Evolutionary conservation across 768 basidiomycete species (phyloP).

Genomic region (Aureoboletus auriporus): DNA sequence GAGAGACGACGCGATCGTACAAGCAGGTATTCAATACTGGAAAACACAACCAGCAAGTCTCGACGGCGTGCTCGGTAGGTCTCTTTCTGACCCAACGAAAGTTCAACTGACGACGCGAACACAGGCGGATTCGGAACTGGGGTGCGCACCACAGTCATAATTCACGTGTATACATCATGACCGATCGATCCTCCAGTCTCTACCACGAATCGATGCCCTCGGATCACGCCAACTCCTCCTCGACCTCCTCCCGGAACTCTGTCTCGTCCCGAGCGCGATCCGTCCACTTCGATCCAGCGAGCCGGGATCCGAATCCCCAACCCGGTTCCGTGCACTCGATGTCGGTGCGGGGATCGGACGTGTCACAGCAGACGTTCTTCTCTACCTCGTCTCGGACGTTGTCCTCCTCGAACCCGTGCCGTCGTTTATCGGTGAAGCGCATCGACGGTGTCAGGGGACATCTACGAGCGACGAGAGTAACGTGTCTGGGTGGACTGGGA

Average conservation of each 20-base stretch:
- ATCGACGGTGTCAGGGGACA: conserved; percentile 36
- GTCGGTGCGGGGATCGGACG: conserved; percentile 94
- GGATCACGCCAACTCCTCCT: conserved; percentile 88
- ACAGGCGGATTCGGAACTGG: conserved; percentile 55
- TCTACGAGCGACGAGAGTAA: conserved; percentile 30
- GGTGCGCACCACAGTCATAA: conserved; percentile 24
- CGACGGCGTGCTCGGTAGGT: conserved; percentile 80
- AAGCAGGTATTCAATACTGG: conserved; percentile 88
- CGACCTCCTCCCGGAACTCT: conserved; percentile 74
- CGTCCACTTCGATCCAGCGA: conserved; percentile 38
- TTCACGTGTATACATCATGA: not conserved
- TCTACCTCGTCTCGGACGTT: conserved; percentile 85
- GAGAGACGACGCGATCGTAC: conserved; percentile 48
- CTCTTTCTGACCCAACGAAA: conserved; percentile 1
- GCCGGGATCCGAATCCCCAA: conserved; percentile 16
- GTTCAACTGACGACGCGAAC: conserved; percentile 14
- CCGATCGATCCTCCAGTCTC: conserved; percentile 44
- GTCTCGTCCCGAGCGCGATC: conserved; percentile 69
- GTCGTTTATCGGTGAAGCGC: conserved; percentile 70
- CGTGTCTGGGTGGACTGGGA: conserved; percentile 57
- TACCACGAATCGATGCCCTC: conserved; percentile 87
- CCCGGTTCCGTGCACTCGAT: conserved; percentile 75
- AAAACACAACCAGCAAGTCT: conserved; percentile 71
- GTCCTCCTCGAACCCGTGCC: conserved; percentile 87
- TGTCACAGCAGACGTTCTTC: conserved; percentile 82